phyloP scores from a whole-genome alignment of 495 filamentous ascomycete species.

The Poronia punctata region DNA sequence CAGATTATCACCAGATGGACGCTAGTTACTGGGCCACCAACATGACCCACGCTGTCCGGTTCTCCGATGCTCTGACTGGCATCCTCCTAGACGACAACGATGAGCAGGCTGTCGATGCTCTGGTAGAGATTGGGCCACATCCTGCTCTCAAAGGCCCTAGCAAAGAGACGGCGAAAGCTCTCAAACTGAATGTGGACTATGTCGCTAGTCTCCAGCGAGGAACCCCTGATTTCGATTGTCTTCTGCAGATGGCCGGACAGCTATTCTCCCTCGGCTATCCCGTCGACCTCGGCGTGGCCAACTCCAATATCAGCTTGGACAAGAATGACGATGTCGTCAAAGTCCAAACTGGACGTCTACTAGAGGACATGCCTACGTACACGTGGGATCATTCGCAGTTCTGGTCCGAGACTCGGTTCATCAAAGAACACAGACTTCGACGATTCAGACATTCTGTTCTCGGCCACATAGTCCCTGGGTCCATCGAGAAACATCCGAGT shows the following conservation, averaged over 20 bases:
- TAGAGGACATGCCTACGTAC: constrained; percentile 39
- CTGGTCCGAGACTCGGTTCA: constrained; percentile 38
- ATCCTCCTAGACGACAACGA: constrained; percentile 10
- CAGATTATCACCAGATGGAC: constrained; percentile 4
- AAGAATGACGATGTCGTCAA: no score
- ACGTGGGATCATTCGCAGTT: constrained; percentile 35
- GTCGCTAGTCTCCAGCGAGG: no score
- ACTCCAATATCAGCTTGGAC: no score
- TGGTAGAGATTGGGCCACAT: constrained; percentile 46
- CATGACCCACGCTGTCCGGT: constrained; percentile 31
- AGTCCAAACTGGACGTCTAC: background rate
- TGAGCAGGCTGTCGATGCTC: constrained; percentile 17
- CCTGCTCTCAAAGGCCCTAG: constrained; percentile 36
- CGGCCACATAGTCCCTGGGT: no score
- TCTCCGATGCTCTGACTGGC: constrained; percentile 22
- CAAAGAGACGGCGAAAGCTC: no score
- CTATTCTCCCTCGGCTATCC: no score
- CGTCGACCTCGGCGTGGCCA: no score
- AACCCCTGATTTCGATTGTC: no score
- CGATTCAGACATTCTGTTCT: no score
- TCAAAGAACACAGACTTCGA: constrained; percentile 15
- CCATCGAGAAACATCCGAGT: background rate
- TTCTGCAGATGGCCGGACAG: no score
- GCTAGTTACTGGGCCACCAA: constrained; percentile 33
- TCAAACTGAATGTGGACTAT: no score